Evolutionary conservation across 73 alveolate genomes (phyloP).

Genomic region (Stentor roeselii): DNA sequence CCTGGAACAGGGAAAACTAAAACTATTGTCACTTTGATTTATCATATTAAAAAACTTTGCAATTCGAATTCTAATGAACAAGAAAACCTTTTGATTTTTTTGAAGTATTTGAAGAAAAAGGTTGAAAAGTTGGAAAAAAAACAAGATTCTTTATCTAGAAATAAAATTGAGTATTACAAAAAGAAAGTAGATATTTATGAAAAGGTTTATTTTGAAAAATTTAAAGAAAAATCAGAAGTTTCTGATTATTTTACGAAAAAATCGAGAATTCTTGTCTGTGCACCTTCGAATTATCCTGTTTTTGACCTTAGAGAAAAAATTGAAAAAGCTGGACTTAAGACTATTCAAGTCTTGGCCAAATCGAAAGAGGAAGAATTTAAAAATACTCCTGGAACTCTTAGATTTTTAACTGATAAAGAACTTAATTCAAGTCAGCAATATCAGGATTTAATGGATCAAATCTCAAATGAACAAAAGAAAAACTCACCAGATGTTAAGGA

Average conservation of each 20-base stretch:
- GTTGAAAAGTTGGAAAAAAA: too few species aligned
- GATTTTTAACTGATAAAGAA: not conserved
- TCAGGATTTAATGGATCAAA: not conserved
- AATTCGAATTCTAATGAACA: too few species aligned
- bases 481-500: not conserved
- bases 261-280: not conserved
- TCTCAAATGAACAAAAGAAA: too few species aligned
- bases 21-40: slow-evolving; percentile 3
- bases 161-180: too few species aligned
- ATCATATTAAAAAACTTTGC: not conserved
- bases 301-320: not conserved
- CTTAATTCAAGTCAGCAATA: not conserved
- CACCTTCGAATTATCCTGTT: not conserved
- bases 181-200: too few species aligned
- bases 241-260: too few species aligned
- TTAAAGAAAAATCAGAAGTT: too few species aligned
- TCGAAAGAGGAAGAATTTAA: not conserved
- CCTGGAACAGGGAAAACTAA: slow-evolving; percentile 34
- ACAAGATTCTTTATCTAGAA: too few species aligned
- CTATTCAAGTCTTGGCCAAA: not conserved
- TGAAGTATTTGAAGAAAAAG: too few species aligned
- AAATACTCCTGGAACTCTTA: not conserved
- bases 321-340: not conserved
- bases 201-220: too few species aligned
- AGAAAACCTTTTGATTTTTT: too few species aligned